Evolutionary conservation across 2,329 filamentous ascomycete species (phyloP).

Genomic region (Podosphaera fusca): DNA sequence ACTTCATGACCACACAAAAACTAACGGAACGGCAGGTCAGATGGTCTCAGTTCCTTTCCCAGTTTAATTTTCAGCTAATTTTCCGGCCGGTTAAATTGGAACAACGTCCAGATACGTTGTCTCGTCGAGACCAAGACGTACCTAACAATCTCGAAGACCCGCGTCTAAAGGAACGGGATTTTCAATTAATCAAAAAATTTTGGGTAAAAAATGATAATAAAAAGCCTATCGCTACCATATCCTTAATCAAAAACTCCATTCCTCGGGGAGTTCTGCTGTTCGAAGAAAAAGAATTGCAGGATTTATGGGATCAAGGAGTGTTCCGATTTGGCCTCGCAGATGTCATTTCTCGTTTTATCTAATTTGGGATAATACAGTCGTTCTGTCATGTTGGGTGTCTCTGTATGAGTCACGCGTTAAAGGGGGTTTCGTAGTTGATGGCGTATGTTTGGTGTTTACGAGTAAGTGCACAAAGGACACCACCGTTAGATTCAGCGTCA

Average conservation of each 20-base stretch:
- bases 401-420: too few species aligned
- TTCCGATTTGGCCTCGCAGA: too few species aligned
- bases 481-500: too few species aligned
- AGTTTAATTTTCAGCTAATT: neutral
- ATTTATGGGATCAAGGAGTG: too few species aligned
- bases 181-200: neutral
- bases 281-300: neutral
- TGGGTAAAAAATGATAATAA: neutral
- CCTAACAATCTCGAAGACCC: neutral
- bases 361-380: too few species aligned
- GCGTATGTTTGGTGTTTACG: too few species aligned
- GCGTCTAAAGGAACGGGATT: neutral
- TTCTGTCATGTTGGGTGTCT: too few species aligned
- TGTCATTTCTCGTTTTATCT: too few species aligned
- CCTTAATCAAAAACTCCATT: neutral
- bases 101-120: neutral
- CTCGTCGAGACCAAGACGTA: neutral
- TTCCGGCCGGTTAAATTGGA: neutral
- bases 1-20: neutral
- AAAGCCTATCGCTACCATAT: neutral
- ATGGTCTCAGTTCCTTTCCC: neutral
- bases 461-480: too few species aligned
- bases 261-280: neutral
- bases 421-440: too few species aligned
- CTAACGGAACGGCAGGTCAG: neutral